Conservation (phyloP, 2,329 filamentous ascomycete species). For the Hortaea werneckii region DNA sequence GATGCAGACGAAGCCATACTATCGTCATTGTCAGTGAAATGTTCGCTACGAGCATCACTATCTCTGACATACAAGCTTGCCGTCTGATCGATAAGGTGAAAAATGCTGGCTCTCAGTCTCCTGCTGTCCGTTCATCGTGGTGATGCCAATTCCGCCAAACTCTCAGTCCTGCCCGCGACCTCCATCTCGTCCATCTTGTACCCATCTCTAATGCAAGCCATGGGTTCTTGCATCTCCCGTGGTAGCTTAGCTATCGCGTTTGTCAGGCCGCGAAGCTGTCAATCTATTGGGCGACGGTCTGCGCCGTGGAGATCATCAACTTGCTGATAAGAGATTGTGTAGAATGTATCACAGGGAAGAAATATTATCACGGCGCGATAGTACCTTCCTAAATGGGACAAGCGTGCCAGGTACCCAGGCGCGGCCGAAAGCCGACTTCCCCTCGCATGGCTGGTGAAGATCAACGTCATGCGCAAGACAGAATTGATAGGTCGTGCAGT, state of each 20-base stretch:
- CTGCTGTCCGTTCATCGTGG: conserved; percentile 8
- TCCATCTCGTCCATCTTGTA: neutral
- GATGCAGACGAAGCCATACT: conserved; percentile 56
- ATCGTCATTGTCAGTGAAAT: neutral
- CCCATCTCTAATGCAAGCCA: neutral
- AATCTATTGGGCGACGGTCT: neutral
- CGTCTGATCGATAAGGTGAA: conserved; percentile 48
- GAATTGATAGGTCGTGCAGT: neutral
- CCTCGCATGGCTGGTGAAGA: too few relatives aligned
- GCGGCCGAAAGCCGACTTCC: too few relatives aligned
- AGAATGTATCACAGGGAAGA: neutral
- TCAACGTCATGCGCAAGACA: too few relatives aligned
- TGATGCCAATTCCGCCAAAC: neutral
- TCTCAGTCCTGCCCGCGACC: neutral
- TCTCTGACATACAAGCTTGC: conserved; percentile 40
- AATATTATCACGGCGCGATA: neutral
- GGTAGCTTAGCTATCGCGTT: neutral
- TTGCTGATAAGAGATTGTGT: neutral
- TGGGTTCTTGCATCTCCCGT: neutral
- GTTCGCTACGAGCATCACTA: neutral
- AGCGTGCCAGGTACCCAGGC: too few relatives aligned
- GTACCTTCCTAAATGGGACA: neutral
- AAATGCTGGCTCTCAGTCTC: conserved; percentile 34
- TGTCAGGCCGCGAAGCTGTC: neutral
- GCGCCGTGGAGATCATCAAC: neutral